Conservation (phyloP, 257 asterid species). For the Knoxia roxburghii region DNA sequence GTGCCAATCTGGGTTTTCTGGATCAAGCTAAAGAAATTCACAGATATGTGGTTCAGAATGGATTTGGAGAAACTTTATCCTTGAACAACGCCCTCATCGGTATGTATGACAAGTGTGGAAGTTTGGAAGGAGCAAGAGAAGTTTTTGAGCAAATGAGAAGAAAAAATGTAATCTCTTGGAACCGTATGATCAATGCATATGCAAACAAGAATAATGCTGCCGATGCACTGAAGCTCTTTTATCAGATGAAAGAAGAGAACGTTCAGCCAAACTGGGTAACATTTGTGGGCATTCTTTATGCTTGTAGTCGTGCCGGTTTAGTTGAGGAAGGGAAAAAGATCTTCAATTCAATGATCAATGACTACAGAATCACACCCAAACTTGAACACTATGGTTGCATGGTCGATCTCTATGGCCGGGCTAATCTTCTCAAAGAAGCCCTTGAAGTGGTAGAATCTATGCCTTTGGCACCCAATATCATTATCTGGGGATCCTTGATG, state of each 20-base stretch:
- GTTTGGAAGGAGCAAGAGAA: conserved; percentile 47
- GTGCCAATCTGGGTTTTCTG: conserved; percentile 65
- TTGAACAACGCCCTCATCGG: conserved; percentile 63
- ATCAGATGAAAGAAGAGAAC: conserved; percentile 49
- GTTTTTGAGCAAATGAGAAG: conserved; percentile 37
- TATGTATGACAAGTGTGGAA: conserved; percentile 80
- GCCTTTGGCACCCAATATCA: conserved; percentile 74
- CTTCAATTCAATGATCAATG: conserved; percentile 55
- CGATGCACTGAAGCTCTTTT: conserved; percentile 42
- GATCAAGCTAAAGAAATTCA: conserved; percentile 49
- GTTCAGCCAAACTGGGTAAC: conserved; percentile 68
- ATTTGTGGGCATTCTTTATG: conserved; percentile 61
- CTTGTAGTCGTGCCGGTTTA: conserved; percentile 74
- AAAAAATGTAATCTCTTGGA: conserved; percentile 75
- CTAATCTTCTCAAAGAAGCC: conserved; percentile 50
- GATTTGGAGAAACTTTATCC: conserved; percentile 54
- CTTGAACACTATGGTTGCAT: conserved; percentile 78
- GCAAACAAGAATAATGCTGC: conserved; percentile 62
- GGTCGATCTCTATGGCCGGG: conserved; percentile 75
- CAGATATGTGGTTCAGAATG: conserved; percentile 34
- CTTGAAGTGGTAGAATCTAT: conserved; percentile 54
- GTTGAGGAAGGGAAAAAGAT: conserved; percentile 50
- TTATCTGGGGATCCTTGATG: conserved; percentile 82
- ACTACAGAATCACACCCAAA: conserved; percentile 48
- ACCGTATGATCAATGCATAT: conserved; percentile 54